Conservation (phyloP, 2,329 filamentous ascomycete species). For the Gaeumannomyces tritici region DNA sequence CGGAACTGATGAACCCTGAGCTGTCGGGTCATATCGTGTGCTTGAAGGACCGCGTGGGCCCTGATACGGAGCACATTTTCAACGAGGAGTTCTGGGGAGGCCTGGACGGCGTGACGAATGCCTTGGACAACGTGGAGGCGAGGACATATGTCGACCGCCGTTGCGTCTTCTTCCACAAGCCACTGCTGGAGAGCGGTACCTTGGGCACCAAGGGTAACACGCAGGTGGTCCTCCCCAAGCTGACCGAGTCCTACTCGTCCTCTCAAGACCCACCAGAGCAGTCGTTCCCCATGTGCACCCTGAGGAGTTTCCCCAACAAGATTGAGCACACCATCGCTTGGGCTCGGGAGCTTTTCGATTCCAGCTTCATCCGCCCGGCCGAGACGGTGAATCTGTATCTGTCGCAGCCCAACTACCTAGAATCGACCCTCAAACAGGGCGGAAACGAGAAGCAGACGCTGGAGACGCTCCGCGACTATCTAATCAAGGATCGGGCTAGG, state of each 20-base stretch:
- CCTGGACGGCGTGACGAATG: constrained; percentile 90
- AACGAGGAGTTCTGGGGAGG: constrained; percentile 84
- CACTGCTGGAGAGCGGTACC: constrained; percentile 90
- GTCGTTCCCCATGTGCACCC: constrained; percentile 97
- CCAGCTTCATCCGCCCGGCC: constrained; percentile 84
- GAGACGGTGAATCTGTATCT: constrained; percentile 93
- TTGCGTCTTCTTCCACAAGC: constrained; percentile 97
- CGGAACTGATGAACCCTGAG: constrained; percentile 91
- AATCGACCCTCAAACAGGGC: constrained; percentile 78
- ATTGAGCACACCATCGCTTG: constrained; percentile 99
- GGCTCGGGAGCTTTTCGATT: constrained; percentile 93
- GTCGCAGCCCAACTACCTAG: constrained; percentile 82
- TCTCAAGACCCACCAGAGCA: constrained; percentile 97
- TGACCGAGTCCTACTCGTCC: constrained; percentile 91
- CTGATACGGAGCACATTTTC: constrained; percentile 89
- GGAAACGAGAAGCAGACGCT: constrained; percentile 92
- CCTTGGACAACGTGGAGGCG: constrained; percentile 93
- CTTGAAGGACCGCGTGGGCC: constrained; percentile 80
- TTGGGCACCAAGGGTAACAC: constrained; percentile 99
- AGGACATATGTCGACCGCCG: constrained; percentile 92
- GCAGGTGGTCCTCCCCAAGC: constrained; percentile 80
- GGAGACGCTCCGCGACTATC: constrained; percentile 79
- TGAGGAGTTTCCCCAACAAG: constrained; percentile 93
- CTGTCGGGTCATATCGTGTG: constrained; percentile 76
- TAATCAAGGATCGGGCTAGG: constrained; percentile 84